Evolutionary conservation across 2,329 filamentous ascomycete species (phyloP).

Genomic region (Knufia fluminis): DNA sequence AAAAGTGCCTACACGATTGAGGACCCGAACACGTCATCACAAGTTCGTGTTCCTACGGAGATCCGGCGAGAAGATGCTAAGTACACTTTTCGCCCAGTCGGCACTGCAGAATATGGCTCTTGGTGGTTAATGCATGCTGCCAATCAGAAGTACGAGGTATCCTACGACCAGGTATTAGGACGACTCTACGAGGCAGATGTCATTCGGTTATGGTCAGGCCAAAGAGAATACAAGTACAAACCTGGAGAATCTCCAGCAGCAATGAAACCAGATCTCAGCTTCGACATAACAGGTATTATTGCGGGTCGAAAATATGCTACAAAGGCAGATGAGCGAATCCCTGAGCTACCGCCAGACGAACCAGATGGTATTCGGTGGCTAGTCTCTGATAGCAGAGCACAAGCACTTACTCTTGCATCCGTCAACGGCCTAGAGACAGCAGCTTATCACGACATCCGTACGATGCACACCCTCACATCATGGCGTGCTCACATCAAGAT

Average conservation of each 20-base stretch:
- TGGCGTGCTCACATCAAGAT: constrained; percentile 40
- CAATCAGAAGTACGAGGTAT: constrained; percentile 35
- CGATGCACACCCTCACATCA: constrained; percentile 28
- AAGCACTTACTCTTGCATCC: constrained; percentile 47
- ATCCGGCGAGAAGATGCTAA: constrained; percentile 29
- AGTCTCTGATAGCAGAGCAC: constrained; percentile 48
- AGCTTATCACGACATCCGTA: constrained; percentile 37
- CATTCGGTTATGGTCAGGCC: constrained; percentile 27
- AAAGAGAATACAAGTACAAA: constrained; percentile 28
- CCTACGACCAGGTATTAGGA: constrained; percentile 45
- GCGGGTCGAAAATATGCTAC: constrained; percentile 41
- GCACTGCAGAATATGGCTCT: constrained; percentile 38
- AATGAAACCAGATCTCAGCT: constrained; percentile 29
- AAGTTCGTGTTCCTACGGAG: constrained; percentile 15
- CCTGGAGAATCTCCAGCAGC: constrained; percentile 22
- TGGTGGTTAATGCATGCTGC: constrained; percentile 45
- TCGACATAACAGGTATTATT: constrained; percentile 39
- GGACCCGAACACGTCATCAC: constrained; percentile 16
- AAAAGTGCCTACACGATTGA: constrained; percentile 21
- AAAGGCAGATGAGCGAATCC: constrained; percentile 41
- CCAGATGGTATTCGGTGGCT: constrained; percentile 39
- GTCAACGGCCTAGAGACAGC: constrained; percentile 47
- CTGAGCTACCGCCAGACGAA: constrained; percentile 23
- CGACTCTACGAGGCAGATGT: constrained; percentile 46
- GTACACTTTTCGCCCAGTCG: constrained; percentile 30